Percentiles rank a stretch among this genome's conserved stretches.
phyloP scores from a whole-genome alignment of 257 asterid species.

The Verbena officinalis region DNA sequence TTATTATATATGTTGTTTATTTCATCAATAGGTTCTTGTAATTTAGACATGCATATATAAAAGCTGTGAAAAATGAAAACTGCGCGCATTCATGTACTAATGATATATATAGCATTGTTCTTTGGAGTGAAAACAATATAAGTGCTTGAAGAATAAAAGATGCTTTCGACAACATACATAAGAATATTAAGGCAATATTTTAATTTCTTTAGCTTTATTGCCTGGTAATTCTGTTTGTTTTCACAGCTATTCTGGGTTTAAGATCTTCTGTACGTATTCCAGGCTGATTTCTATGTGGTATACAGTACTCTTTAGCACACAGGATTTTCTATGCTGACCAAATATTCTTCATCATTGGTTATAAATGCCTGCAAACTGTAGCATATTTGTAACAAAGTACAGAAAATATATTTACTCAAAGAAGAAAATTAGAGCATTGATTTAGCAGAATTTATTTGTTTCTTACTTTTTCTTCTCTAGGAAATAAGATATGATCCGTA shows the following conservation, averaged over 20 bases:
- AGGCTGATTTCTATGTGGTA: not conserved
- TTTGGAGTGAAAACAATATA: constrained; percentile 1
- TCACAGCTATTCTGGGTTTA: constrained; percentile 18
- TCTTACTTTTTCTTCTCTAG: not conserved
- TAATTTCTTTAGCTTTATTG: too few species aligned
- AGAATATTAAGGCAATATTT: not conserved
- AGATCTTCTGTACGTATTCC: constrained; percentile 1
- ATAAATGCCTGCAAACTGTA: not conserved
- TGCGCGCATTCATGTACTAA: constrained; percentile 15
- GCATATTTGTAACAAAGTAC: not conserved
- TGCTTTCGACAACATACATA: constrained; percentile 9
- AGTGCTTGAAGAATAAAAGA: constrained; percentile 27
- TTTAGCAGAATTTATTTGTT: not conserved
- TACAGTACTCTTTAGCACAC: constrained; percentile 14
- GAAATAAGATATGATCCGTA: not conserved
- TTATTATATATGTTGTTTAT: too few species aligned
- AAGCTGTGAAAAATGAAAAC: too few species aligned
- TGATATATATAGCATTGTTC: constrained; percentile 12
- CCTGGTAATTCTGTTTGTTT: not conserved
- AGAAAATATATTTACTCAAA: too few species aligned
- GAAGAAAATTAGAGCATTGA: not conserved
- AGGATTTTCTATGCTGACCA: constrained; percentile 14
- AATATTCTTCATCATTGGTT: constrained; percentile 1
- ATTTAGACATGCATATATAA: too few species aligned
- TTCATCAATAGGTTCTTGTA: too few species aligned